These are phyloP conservation scores for Erodium texanum DNA, from an alignment of 441 rosid genomes.

Conservation along the genomic window DNA sequence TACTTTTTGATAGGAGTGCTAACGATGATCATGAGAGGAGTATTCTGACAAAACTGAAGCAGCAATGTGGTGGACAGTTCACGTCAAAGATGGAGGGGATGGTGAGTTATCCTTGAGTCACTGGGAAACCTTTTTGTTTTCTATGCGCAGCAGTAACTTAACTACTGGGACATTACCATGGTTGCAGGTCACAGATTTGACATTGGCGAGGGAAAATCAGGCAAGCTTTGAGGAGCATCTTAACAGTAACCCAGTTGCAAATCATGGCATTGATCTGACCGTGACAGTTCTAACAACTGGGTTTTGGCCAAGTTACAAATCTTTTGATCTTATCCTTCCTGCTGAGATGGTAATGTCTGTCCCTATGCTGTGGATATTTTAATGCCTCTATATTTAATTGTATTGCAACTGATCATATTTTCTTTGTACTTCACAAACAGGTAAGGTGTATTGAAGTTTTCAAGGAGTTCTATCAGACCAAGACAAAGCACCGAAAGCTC, in stretches of 20 bases:
- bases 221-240: slow-evolving; percentile 67
- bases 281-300: slow-evolving; percentile 98
- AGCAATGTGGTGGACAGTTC: slow-evolving; percentile 91
- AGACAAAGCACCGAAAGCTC: slow-evolving; percentile 76
- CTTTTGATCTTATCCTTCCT: slow-evolving; percentile 83
- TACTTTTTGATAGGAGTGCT: slow-evolving; percentile 87
- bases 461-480: slow-evolving; percentile 69
- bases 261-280: slow-evolving; percentile 76
- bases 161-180: neutral
- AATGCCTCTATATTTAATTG: neutral
- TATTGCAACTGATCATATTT: neutral
- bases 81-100: slow-evolving; percentile 99
- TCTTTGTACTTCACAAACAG: slow-evolving; percentile 32
- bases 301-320: slow-evolving; percentile 96
- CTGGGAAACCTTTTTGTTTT: neutral
- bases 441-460: slow-evolving; percentile 79
- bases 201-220: slow-evolving; percentile 89
- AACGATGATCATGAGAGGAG: slow-evolving; percentile 89
- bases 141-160: neutral
- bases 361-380: neutral
- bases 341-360: slow-evolving; percentile 62
- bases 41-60: slow-evolving; percentile 86
- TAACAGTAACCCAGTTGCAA: slow-evolving; percentile 40
- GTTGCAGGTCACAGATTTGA: slow-evolving; percentile 82
- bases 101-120: slow-evolving; percentile 36